These are phyloP conservation scores for Annulohypoxylon bovei DNA, from an alignment of 495 filamentous ascomycete genomes.

Conservation along the genomic window DNA sequence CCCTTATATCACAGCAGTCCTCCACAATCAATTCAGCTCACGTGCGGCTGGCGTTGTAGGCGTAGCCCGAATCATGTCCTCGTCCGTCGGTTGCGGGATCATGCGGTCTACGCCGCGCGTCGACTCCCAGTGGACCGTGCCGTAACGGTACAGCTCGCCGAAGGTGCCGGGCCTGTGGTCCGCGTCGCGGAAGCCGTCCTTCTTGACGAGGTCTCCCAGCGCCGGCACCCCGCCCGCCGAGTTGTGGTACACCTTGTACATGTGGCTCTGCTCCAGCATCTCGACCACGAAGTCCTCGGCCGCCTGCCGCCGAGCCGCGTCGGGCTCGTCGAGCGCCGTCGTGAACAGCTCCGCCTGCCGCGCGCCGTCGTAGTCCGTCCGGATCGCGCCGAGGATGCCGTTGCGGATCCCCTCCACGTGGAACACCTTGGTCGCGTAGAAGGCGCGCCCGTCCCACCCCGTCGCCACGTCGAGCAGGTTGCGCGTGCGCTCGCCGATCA, in stretches of 20 bases:
- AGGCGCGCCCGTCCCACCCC: slow-evolving; percentile 44
- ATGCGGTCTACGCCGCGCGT: slow-evolving; percentile 34
- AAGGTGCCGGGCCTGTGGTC: slow-evolving; percentile 49
- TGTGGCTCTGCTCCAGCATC: slow-evolving; percentile 38
- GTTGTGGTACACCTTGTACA: slow-evolving; percentile 45
- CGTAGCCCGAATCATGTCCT: slow-evolving; percentile 35
- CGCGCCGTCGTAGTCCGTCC: slow-evolving; percentile 35
- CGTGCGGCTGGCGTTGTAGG: slow-evolving; percentile 21
- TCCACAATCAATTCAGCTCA: not conserved
- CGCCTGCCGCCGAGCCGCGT: slow-evolving; percentile 22
- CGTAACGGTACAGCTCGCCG: slow-evolving; percentile 50
- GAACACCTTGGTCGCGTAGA: slow-evolving; percentile 38
- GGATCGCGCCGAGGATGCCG: slow-evolving; percentile 35
- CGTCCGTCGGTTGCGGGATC: slow-evolving; percentile 10
- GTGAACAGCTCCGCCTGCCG: slow-evolving; percentile 42
- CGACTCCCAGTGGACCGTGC: slow-evolving; percentile 46
- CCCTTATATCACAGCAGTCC: not conserved
- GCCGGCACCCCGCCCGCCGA: slow-evolving; percentile 32
- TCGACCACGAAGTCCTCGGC: slow-evolving; percentile 41
- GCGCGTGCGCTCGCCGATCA: slow-evolving; percentile 41
- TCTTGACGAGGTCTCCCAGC: slow-evolving; percentile 46
- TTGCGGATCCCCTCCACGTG: slow-evolving; percentile 33
- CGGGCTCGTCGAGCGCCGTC: slow-evolving; percentile 27
- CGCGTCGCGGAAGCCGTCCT: slow-evolving; percentile 40
- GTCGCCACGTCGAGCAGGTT: slow-evolving; percentile 39